Evolutionary conservation across 169 alveolate species (phyloP).

Genomic region (Toxoplasma gondii): DNA sequence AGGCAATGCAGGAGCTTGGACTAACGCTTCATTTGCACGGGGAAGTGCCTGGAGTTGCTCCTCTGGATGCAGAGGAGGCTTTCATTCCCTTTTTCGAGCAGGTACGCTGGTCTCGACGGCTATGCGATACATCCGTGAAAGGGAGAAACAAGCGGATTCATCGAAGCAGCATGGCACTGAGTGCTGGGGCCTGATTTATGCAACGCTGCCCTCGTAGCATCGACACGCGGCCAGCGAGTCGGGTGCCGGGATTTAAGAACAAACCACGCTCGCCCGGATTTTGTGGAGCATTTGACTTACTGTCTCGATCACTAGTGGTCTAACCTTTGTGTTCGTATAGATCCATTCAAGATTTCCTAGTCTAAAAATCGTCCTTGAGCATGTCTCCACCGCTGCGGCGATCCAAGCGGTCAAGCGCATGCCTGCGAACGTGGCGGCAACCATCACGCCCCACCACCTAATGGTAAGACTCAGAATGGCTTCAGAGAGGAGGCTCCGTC

Average conservation of each 20-base stretch:
- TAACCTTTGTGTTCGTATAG: background rate
- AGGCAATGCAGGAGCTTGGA: constrained; percentile 64
- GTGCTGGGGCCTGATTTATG: too few relatives aligned
- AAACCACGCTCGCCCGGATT: too few relatives aligned
- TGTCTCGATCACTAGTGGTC: background rate
- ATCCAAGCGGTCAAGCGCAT: constrained; percentile 43
- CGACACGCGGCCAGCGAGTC: too few relatives aligned
- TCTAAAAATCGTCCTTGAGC: constrained; percentile 71
- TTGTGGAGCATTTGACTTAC: too few relatives aligned
- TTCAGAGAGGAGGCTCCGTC: background rate
- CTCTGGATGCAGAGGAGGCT: constrained; percentile 68
- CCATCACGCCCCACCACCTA: constrained; percentile 74
- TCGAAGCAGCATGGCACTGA: too few relatives aligned
- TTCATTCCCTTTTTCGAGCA: constrained; percentile 65
- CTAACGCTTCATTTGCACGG: constrained; percentile 71
- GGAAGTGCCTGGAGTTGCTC: constrained; percentile 64
- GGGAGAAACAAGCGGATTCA: background rate
- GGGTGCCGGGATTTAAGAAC: too few relatives aligned
- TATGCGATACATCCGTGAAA: background rate
- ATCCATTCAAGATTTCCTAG: constrained; percentile 57
- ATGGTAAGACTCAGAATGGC: constrained; percentile 40
- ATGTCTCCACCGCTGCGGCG: constrained; percentile 72
- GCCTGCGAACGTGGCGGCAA: constrained; percentile 63
- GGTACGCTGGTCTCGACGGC: background rate
- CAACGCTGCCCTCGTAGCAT: too few relatives aligned